A percentile compares a stretch with the other conserved stretches of the same genome.
These are phyloP conservation scores for Hanseniaspora sp. DNA, from an alignment of 1,139 yeast species.

Conservation along the genomic window DNA sequence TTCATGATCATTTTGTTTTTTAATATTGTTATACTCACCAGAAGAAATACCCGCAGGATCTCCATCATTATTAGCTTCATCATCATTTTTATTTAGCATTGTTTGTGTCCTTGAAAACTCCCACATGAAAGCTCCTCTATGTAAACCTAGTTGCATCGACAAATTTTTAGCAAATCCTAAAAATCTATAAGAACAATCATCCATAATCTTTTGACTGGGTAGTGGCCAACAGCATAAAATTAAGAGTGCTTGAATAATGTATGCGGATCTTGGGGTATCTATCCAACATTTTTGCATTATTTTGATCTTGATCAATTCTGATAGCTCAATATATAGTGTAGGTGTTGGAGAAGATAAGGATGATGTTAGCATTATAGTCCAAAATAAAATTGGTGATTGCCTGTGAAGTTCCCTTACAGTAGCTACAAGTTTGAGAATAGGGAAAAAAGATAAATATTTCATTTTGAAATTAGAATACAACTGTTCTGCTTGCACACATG, in stretches of 20 bases:
- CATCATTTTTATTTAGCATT: slow-evolving; percentile 61
- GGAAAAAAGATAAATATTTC: slow-evolving; percentile 64
- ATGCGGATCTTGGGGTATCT: slow-evolving; percentile 85
- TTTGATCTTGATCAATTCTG: slow-evolving; percentile 69
- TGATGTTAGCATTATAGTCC: slow-evolving; percentile 85
- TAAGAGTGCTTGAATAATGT: slow-evolving; percentile 77
- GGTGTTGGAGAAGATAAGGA: slow-evolving; percentile 83
- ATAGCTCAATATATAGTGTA: slow-evolving; percentile 59
- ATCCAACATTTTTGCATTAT: slow-evolving; percentile 93
- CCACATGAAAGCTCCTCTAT: slow-evolving; percentile 80
- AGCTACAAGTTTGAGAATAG: slow-evolving; percentile 58
- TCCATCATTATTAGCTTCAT: neutral
- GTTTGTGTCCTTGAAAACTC: slow-evolving; percentile 89
- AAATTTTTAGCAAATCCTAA: slow-evolving; percentile 76
- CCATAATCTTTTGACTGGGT: slow-evolving; percentile 85
- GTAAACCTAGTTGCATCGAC: slow-evolving; percentile 82
- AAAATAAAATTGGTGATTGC: slow-evolving; percentile 73
- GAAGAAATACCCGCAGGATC: neutral
- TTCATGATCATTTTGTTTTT: slow-evolving; percentile 32
- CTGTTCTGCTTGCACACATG: slow-evolving; percentile 56
- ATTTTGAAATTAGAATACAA: slow-evolving; percentile 58
- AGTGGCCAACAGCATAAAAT: slow-evolving; percentile 84
- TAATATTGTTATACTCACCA: neutral
- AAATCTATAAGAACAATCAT: slow-evolving; percentile 83
- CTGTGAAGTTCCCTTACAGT: slow-evolving; percentile 64